A percentile compares a stretch with the other conserved stretches of the same genome.
phyloP scores from a whole-genome alignment of 257 asterid genomes.

The Gentiana straminea region DNA sequence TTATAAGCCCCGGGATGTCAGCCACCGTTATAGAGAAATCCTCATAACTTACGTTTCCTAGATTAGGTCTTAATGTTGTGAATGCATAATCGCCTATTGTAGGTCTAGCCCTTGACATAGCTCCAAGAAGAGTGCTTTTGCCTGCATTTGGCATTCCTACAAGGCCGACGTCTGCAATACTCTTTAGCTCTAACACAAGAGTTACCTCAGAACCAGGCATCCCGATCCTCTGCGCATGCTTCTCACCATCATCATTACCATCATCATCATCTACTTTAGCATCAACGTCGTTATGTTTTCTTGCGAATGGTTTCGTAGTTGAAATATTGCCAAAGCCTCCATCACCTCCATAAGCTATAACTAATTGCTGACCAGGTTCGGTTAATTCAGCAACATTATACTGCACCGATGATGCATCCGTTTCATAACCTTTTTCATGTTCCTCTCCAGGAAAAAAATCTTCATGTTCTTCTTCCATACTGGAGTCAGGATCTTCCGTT shows the following conservation, averaged over 20 bases:
- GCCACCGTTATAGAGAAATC: slow-evolving; percentile 82
- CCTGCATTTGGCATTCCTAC: slow-evolving; percentile 98
- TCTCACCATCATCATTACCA: background rate
- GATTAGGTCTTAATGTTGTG: slow-evolving; percentile 88
- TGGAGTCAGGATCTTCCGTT: slow-evolving; percentile 8
- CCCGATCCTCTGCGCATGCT: slow-evolving; percentile 28
- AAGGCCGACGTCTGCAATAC: slow-evolving; percentile 91
- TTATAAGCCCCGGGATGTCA: slow-evolving; percentile 81
- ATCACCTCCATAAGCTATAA: slow-evolving; percentile 70
- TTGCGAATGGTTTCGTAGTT: slow-evolving; percentile 16
- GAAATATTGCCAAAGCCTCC: slow-evolving; percentile 83
- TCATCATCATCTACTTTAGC: slow-evolving; percentile 29
- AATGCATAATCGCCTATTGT: slow-evolving; percentile 79
- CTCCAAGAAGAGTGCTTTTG: slow-evolving; percentile 92
- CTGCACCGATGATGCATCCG: slow-evolving; percentile 18
- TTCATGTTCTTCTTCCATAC: slow-evolving; percentile 26
- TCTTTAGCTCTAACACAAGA: slow-evolving; percentile 74
- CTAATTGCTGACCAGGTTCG: slow-evolving; percentile 63
- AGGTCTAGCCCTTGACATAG: slow-evolving; percentile 81
- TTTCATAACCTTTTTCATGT: too few species aligned
- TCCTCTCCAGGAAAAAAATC: slow-evolving; percentile 31
- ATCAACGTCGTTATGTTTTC: slow-evolving; percentile 15
- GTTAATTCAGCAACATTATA: slow-evolving; percentile 75
- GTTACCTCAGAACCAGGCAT: slow-evolving; percentile 57
- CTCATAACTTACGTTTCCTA: slow-evolving; percentile 57